A percentile compares a stretch with the other conserved stretches of the same genome.
Evolutionary conservation across 2,329 filamentous ascomycete genomes (phyloP).

Genomic region (Colletotrichum sp.): DNA sequence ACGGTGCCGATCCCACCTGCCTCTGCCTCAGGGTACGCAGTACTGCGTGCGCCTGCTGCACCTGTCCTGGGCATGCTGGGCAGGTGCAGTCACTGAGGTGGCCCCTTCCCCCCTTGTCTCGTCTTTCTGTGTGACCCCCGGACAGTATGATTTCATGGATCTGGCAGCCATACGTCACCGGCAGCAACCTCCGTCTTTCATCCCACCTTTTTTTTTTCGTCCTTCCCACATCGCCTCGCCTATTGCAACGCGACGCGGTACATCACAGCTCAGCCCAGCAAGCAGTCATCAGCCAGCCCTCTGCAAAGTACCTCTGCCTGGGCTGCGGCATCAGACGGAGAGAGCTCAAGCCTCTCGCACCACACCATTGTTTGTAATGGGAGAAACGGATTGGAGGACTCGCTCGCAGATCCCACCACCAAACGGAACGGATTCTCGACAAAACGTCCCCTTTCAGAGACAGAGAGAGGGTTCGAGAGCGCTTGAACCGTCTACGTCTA

Average conservation of each 20-base stretch:
- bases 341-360: constrained; percentile 5
- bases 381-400: constrained; percentile 1
- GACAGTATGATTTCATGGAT: constrained; percentile 20
- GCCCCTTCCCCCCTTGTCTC: neutral
- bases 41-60: neutral
- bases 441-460: neutral
- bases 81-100: neutral
- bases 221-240: neutral
- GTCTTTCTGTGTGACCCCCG: neutral
- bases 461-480: neutral
- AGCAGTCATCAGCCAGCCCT: neutral
- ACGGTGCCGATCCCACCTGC: neutral
- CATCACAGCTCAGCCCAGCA: neutral
- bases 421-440: neutral
- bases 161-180: constrained; percentile 11
- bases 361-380: constrained; percentile 15
- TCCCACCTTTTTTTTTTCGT: neutral
- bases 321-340: neutral
- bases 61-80: neutral
- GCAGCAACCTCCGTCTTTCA: neutral
- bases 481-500: neutral
- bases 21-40: too few relatives aligned
- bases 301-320: neutral
- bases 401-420: neutral
- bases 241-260: neutral